These are phyloP conservation scores for Xylariomycetidae sp. DNA, from an alignment of 2,329 filamentous ascomycete species.

Conservation along the genomic window DNA sequence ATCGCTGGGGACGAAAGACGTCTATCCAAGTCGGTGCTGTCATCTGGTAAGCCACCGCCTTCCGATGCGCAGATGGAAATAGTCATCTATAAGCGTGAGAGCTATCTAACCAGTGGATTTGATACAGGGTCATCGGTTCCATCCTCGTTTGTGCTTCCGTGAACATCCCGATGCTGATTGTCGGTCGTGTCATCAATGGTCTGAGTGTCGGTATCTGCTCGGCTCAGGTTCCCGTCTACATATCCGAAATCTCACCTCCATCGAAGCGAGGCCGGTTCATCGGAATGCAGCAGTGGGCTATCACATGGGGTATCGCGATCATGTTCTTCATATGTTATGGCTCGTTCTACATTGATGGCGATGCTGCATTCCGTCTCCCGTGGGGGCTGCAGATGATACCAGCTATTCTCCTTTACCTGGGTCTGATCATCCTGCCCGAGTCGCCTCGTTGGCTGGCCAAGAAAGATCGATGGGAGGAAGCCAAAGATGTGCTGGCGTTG, in stretches of 20 bases:
- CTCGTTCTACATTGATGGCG: slow-evolving; percentile 35
- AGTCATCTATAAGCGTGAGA: background rate
- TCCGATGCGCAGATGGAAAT: too few species aligned
- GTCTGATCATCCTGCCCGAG: slow-evolving; percentile 40
- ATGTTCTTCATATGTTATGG: slow-evolving; percentile 47
- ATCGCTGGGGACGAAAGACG: slow-evolving; percentile 44
- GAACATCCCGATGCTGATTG: slow-evolving; percentile 55
- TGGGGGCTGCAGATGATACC: slow-evolving; percentile 46
- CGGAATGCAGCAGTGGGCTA: slow-evolving; percentile 40
- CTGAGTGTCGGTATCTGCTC: slow-evolving; percentile 68
- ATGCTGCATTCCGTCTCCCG: slow-evolving; percentile 45
- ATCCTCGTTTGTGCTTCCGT: slow-evolving; percentile 40
- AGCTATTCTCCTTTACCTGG: slow-evolving; percentile 35
- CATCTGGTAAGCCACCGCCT: slow-evolving; percentile 39
- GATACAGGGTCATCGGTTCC: slow-evolving; percentile 43
- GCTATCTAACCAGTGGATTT: slow-evolving; percentile 5
- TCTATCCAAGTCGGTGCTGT: slow-evolving; percentile 46
- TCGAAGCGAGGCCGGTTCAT: slow-evolving; percentile 40
- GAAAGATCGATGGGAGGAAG: slow-evolving; percentile 42
- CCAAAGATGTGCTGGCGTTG: slow-evolving; percentile 43
- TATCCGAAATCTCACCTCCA: slow-evolving; percentile 57
- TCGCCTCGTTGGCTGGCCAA: slow-evolving; percentile 49
- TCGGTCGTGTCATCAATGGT: slow-evolving; percentile 67
- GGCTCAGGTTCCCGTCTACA: slow-evolving; percentile 67
- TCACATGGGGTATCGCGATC: slow-evolving; percentile 43